These are phyloP conservation scores for Athelia sp. DNA, from an alignment of 1,284 basidiomycete species.

Conservation along the genomic window DNA sequence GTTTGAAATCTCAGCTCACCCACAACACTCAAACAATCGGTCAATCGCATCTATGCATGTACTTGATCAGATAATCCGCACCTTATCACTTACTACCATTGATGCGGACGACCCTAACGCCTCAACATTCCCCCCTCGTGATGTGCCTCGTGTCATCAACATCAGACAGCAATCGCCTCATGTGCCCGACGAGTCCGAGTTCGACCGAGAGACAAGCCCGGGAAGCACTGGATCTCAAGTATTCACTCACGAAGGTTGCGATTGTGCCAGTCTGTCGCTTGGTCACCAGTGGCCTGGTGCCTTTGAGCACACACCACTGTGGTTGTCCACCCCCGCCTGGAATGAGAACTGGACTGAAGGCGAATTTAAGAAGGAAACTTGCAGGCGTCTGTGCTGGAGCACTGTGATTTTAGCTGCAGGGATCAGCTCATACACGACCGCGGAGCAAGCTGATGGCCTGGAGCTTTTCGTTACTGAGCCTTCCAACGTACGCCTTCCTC, in stretches of 20 bases:
- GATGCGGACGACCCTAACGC: slow-evolving; percentile 35
- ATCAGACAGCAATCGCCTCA: neutral
- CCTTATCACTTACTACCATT: slow-evolving; percentile 46
- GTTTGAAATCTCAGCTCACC: slow-evolving; percentile 69
- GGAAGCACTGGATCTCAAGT: slow-evolving; percentile 9
- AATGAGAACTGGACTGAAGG: slow-evolving; percentile 48
- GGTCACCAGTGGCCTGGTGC: slow-evolving; percentile 42
- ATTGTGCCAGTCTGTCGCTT: slow-evolving; percentile 51
- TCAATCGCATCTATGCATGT: slow-evolving; percentile 52
- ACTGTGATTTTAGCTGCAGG: slow-evolving; percentile 56
- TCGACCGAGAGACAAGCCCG: neutral
- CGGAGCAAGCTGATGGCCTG: slow-evolving; percentile 32
- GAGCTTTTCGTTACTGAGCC: slow-evolving; percentile 61
- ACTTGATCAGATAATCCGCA: slow-evolving; percentile 64
- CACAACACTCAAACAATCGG: slow-evolving; percentile 47
- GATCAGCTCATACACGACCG: slow-evolving; percentile 55
- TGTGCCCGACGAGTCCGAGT: neutral
- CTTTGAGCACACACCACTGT: slow-evolving; percentile 52
- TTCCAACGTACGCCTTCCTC: slow-evolving; percentile 49
- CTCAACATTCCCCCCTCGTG: slow-evolving; percentile 43
- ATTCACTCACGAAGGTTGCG: slow-evolving; percentile 33
- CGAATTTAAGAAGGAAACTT: slow-evolving; percentile 66
- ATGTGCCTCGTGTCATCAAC: slow-evolving; percentile 22
- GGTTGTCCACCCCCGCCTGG: slow-evolving; percentile 64
- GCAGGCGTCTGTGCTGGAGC: slow-evolving; percentile 71